Percentiles rank a stretch among this genome's conserved stretches.
phyloP scores from a whole-genome alignment of 148 eudicot species.

The Heliamphora exappendiculata region DNA sequence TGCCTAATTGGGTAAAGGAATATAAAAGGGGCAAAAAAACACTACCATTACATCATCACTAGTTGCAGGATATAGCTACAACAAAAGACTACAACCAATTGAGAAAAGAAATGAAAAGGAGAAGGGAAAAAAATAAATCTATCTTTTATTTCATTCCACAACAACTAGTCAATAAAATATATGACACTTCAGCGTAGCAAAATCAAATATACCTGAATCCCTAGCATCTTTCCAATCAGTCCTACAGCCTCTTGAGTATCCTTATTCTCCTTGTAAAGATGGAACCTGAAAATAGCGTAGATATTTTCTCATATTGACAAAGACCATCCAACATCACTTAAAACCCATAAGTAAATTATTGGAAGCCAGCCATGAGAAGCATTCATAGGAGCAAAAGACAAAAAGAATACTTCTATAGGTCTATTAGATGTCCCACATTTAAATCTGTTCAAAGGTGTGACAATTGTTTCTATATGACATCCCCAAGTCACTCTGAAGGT shows the following conservation, averaged over 20 bases:
- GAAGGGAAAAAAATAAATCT: neutral
- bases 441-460: neutral
- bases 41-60: neutral
- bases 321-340: neutral
- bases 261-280: constrained; percentile 98
- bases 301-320: constrained; percentile 9
- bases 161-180: neutral
- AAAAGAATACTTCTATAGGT: neutral
- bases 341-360: neutral
- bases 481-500: neutral
- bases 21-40: neutral
- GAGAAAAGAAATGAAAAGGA: neutral
- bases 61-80: neutral
- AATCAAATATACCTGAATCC: constrained; percentile 52
- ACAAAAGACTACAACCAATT: neutral
- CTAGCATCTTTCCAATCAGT: constrained; percentile 91
- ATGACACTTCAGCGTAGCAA: neutral
- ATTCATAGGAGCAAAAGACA: neutral
- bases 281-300: constrained; percentile 48
- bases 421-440: neutral
- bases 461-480: neutral
- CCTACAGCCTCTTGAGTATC: constrained; percentile 92
- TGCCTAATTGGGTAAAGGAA: neutral
- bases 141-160: neutral
- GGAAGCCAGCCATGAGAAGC: neutral